Evolutionary conservation across 495 filamentous ascomycete species (phyloP).

Genomic region (Aspergillus cavernicola): DNA sequence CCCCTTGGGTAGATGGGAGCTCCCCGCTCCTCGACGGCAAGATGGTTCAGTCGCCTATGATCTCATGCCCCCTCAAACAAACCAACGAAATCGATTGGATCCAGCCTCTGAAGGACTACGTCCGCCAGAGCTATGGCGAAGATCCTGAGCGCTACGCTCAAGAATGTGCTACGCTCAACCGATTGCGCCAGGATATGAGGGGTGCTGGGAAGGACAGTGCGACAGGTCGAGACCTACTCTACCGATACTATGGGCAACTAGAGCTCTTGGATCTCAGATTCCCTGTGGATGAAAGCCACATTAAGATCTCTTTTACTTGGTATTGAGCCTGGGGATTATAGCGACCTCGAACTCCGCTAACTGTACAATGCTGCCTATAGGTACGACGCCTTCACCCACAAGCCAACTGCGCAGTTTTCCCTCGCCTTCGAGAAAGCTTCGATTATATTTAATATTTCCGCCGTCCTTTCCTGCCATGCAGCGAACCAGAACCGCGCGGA

Average conservation of each 20-base stretch:
- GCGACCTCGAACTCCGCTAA: slow-evolving; percentile 4
- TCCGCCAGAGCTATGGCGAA: slow-evolving; percentile 88
- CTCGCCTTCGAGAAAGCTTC: slow-evolving; percentile 98
- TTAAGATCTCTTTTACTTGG: slow-evolving; percentile 99
- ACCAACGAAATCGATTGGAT: slow-evolving; percentile 99
- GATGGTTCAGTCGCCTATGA: slow-evolving; percentile 85
- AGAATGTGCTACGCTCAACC: slow-evolving; percentile 93
- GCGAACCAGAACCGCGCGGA: slow-evolving; percentile 89
- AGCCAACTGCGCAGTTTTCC: slow-evolving; percentile 90
- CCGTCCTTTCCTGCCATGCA: slow-evolving; percentile 92
- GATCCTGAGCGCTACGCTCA: slow-evolving; percentile 92
- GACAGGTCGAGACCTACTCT: slow-evolving; percentile 86
- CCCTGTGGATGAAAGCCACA: slow-evolving; percentile 96
- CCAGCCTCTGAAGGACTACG: slow-evolving; percentile 86
- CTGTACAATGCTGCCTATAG: slow-evolving; percentile 39
- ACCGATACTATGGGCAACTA: slow-evolving; percentile 96
- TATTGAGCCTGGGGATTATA: slow-evolving; percentile 33
- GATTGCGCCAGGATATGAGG: slow-evolving; percentile 98
- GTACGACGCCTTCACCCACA: slow-evolving; percentile 98
- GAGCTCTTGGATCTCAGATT: slow-evolving; percentile 93
- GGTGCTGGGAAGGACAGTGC: slow-evolving; percentile 97
- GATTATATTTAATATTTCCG: slow-evolving; percentile 99
- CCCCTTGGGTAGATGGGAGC: slow-evolving; percentile 36
- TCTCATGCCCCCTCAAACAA: slow-evolving; percentile 90
- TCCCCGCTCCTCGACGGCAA: slow-evolving; percentile 38